phyloP scores from a whole-genome alignment of 1,284 basidiomycete genomes.

The Cutaneotrichosporon spelunceum region DNA sequence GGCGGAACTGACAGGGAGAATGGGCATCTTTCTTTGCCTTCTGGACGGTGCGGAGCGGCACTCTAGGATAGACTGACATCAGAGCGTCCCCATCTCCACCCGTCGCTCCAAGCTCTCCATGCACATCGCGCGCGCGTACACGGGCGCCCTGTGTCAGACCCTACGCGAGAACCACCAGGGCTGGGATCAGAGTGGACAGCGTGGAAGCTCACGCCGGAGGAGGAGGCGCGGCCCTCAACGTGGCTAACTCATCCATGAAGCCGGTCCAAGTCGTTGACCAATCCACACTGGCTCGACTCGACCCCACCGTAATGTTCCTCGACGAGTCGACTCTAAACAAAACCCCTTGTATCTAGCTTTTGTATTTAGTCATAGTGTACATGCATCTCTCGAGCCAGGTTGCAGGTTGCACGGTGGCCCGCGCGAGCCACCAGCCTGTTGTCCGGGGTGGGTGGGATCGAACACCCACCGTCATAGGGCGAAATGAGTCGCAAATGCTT shows the following conservation, averaged over 20 bases:
- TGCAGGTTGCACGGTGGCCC: not conserved
- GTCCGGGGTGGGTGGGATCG: not conserved
- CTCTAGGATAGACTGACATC: not conserved
- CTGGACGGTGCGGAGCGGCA: slow-evolving; percentile 11
- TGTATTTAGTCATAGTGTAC: not conserved
- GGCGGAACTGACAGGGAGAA: slow-evolving; percentile 1
- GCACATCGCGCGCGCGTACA: slow-evolving; percentile 15
- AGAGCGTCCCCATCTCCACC: slow-evolving; percentile 22
- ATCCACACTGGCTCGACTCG: not conserved
- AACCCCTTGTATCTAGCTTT: not conserved
- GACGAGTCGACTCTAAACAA: not conserved
- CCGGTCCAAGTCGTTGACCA: not conserved
- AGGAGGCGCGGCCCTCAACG: slow-evolving; percentile 4
- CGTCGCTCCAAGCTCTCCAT: slow-evolving; percentile 14
- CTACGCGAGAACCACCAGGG: slow-evolving; percentile 3
- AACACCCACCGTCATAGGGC: not conserved
- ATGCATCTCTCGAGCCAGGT: not conserved
- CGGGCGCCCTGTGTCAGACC: slow-evolving; percentile 6
- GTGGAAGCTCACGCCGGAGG: slow-evolving; percentile 9
- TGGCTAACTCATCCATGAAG: slow-evolving; percentile 5
- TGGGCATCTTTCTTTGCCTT: slow-evolving; percentile 21
- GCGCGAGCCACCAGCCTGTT: not conserved
- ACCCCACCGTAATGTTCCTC: not conserved
- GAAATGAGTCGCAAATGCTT: slow-evolving; percentile 2
- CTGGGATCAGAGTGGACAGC: slow-evolving; percentile 15